Base-by-base conservation (phyloP, 2,329 filamentous ascomycete species). In the Samsoniella hepiali region DNA sequence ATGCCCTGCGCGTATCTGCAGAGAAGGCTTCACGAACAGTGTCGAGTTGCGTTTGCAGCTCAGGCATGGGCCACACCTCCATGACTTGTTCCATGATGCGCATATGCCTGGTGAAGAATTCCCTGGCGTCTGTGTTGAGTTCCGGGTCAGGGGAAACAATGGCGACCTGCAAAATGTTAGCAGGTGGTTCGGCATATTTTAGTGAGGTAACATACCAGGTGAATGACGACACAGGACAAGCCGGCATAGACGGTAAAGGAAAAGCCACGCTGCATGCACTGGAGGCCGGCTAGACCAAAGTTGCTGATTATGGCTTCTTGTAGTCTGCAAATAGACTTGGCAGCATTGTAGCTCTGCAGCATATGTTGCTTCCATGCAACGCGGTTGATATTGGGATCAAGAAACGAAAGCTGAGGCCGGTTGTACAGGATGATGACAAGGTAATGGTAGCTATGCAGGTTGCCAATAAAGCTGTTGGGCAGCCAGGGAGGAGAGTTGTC, bases 211-310 rank as follows among this genome's bases (percentile, higher is more conserved):
- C 91, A 76, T 82, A 97, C 94, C 76, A 98, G 77, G 75, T 98
- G 93, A 62, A 98, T 84, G 76, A 97, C 93, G 31, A 94, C 93
- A 78, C 93, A 97, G 0, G 92, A 95, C 53, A 98, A 79, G 32
- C 97, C 87, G 63, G 89, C 88, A 72, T 98, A 98, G n/a, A 98
- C 92, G 6, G 91, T 92, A 71, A 97, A 98, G 75, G 93, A 97
- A 73, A 96, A 93, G 45, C 94, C 94, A 68, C 94, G 85, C 71
- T 94, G 89, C 94, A 97, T 97, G 77, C 89, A 96, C 69, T 95
- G 83, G 17, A 98, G 81, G 0, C 93, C 94, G 17, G 85, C 85
- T 65, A 97, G 79, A 3, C 93, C 91, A 74, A 88, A 96, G 0
- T 85, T 84, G 61, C 89, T 84, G 64, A 96, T 72, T 42, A 96